Conservation (phyloP, 305 asterid species). For the Andrographis paniculata region DNA sequence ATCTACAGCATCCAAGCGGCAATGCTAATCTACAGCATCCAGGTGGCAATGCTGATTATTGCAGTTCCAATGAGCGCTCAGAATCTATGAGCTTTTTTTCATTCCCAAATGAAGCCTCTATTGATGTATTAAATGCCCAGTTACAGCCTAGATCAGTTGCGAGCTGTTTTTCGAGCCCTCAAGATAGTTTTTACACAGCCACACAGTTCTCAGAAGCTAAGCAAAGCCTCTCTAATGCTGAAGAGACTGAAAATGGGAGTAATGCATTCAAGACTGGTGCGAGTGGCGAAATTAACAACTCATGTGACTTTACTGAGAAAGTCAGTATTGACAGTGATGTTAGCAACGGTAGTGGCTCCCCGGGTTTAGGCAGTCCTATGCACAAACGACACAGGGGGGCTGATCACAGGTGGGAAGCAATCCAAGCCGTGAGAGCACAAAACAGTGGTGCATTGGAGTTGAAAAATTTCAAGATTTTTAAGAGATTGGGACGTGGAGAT, state of each 20-base stretch:
- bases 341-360: conserved; percentile 27
- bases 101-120: conserved; percentile 18
- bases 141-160: conserved; percentile 29
- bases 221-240: conserved; percentile 61
- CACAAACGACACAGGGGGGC: conserved; percentile 27
- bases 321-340: conserved; percentile 35
- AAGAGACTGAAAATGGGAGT: conserved; percentile 43
- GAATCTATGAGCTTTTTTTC: conserved; percentile 21
- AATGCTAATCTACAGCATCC: conserved; percentile 22
- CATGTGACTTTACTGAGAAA: conserved; percentile 35
- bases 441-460: conserved; percentile 14
- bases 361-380: conserved; percentile 19
- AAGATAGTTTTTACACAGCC: conserved; percentile 43
- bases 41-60: conserved; percentile 7
- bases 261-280: conserved; percentile 40
- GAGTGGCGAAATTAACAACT: conserved; percentile 35
- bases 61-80: conserved; percentile 2
- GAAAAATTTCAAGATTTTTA: conserved; percentile 20
- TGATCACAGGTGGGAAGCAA: conserved; percentile 31
- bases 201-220: conserved; percentile 51
- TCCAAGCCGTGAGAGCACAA: conserved; percentile 21
- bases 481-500: conserved; percentile 24
- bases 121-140: conserved; percentile 20
- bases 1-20: conserved; percentile 20
- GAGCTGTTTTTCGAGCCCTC: conserved; percentile 44